Evolutionary conservation across 192 early-diverging fungal species (phyloP), one percentile per base, ranked within the genome.

Genomic region (Umbelopsis vinacea): DNA sequence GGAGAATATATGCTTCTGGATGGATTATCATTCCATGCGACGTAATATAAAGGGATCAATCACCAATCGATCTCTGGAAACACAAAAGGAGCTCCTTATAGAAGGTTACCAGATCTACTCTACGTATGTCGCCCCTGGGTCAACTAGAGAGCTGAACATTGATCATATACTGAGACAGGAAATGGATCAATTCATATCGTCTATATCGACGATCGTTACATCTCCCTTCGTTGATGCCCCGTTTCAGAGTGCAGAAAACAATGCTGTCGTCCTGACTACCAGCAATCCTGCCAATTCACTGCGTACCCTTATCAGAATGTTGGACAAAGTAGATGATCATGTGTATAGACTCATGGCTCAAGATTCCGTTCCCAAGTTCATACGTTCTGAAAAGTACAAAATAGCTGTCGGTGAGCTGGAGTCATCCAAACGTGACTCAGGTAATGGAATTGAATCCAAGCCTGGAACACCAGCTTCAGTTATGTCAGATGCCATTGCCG

Each of bases 1-100:
- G 47, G 92, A 93, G 50, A 93, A 93, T 71, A 77, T 90, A 21
- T 81, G 87, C n/a, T 93, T 93, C 46, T 88, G 85, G 79, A 69
- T 86, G 2, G 90, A 93, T 46, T 72, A 79, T 68, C 48, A 70
- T 60, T 19, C 74, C 66, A n/a, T 87, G 48, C 43, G 84, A 70
- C 67, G 69, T 72, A 77, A 81, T 79, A 74, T 68, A 77, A 69
- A 72, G 69, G 26, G 70, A 70, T 55, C 70, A 66, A 67, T 72
- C 63, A 24, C 75, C 45, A 66, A 35, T 35, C 73, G 68, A 53
- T 72, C 55, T 9, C 69, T 54, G 14, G 66, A 55, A 14, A 37
- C 35, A 8, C 79, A 80, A 24, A 60, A 79, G 29, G 83, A 82
- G 26, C 76, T 83, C 45, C 68, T 78, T 24, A 74, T 76, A 0